Evolutionary conservation across 306 rosid genomes (phyloP).

Genomic region (Vigna hirtella): DNA sequence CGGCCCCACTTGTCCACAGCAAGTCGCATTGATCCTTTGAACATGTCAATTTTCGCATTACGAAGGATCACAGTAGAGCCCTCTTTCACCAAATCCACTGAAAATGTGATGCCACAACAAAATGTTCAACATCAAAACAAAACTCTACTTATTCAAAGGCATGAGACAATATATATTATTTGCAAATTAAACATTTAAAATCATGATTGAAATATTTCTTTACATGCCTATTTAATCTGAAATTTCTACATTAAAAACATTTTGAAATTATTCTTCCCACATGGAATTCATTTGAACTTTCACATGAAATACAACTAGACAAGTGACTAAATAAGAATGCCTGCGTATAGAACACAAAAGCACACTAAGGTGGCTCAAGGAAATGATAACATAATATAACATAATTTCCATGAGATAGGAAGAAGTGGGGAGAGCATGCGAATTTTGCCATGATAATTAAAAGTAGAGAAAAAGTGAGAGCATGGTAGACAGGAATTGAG

Average conservation of each 20-base stretch:
- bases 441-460: not conserved
- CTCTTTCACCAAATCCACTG: slow-evolving; percentile 74
- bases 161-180: not conserved
- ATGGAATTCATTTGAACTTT: slow-evolving; percentile 24
- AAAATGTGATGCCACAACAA: slow-evolving; percentile 19
- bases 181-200: not conserved
- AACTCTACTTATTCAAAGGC: slow-evolving; percentile 16
- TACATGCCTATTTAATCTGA: not conserved
- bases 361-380: not conserved
- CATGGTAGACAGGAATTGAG: not conserved
- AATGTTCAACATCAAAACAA: not conserved
- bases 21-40: slow-evolving; percentile 78
- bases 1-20: slow-evolving; percentile 87
- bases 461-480: not conserved
- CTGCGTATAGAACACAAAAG: not conserved
- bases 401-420: not conserved
- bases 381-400: slow-evolving; percentile 8
- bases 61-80: slow-evolving; percentile 64
- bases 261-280: slow-evolving; percentile 19
- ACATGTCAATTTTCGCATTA: slow-evolving; percentile 78
- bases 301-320: not conserved
- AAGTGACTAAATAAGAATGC: not conserved
- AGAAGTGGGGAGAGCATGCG: not conserved
- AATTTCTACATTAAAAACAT: not conserved
- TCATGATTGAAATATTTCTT: not conserved